Base-by-base conservation (phyloP, 805 yeast species). In the Kazachstania africana region DNA sequence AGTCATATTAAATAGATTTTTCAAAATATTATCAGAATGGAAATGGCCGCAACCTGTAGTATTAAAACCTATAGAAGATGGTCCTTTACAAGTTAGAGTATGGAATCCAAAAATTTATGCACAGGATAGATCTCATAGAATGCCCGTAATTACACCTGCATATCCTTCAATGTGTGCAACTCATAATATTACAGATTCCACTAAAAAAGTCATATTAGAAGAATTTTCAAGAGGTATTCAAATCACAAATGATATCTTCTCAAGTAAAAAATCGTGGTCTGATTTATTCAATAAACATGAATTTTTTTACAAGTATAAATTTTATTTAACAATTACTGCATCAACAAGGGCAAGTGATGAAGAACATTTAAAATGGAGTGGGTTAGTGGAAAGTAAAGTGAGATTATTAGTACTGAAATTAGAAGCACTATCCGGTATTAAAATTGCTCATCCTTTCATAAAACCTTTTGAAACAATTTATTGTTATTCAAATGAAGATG, bases 131-230 rank as follows among this genome's bases (percentile, higher is more conserved):
- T 73, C 74, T 21, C 98, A 91, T 57, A 66, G 77, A 43, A 91
- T 91, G 98, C 98, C 98, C 0, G 94, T 91, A 8, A 91, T 91
- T 36, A 91, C 98, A 0, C 98, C 98, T 1, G 97, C 97, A 0
- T 53, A 53, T 30, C 59, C 59, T n/a, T 87, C 96, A 2, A 91
- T 91, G 98, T 91, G 98, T 60, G 95, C 98, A 0, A 91, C 98
- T 1, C 98, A 91, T 55, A 91, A 91, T 53, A 87, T 91, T 27
- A 78, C 94, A 2, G 72, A 70, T 12, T 84, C 96, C 0, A 88
- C 97, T 0, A 88, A 83, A 55, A 73, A 70, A 44, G 72, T 91
- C 15, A 82, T 91, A 22, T 50, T 84, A 51, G 53, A 63, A n/a
- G 98, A 91, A 54, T 67, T 91, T 43, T 59, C 66, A 36, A 72